Conservation (phyloP, 1,284 basidiomycete species). For the Sanghuangporus baumii region DNA sequence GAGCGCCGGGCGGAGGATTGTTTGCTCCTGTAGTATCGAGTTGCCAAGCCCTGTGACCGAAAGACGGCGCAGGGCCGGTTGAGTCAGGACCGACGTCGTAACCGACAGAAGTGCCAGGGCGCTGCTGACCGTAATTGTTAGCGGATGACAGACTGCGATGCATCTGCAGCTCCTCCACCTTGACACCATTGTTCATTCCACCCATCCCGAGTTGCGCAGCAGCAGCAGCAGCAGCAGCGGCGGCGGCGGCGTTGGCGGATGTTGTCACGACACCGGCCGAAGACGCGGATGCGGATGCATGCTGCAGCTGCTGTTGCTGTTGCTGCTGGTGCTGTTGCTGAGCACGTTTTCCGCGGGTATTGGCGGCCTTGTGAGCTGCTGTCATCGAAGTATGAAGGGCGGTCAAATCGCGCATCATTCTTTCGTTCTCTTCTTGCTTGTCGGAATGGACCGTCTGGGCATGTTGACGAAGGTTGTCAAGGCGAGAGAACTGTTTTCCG, state of each 20-base stretch:
- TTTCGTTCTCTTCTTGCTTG: conserved; percentile 82
- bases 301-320: not conserved
- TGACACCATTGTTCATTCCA: conserved; percentile 1
- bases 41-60: conserved; percentile 14
- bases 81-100: conserved; percentile 50
- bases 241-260: not conserved
- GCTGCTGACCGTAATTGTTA: conserved; percentile 36
- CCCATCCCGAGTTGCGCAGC: conserved; percentile 1
- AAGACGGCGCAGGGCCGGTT: conserved; percentile 31
- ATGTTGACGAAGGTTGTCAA: conserved; percentile 96
- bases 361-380: conserved; percentile 55
- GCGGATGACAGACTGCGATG: conserved; percentile 25
- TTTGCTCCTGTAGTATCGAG: conserved; percentile 23
- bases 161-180: conserved; percentile 52
- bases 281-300: not conserved
- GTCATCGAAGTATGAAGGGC: conserved; percentile 83
- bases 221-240: not conserved
- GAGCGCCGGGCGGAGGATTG: conserved; percentile 24
- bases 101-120: conserved; percentile 63
- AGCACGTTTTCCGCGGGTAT: conserved; percentile 37
- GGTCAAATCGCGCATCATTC: conserved; percentile 87
- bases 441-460: conserved; percentile 95
- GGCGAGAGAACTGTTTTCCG: conserved; percentile 89
- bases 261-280: not conserved
- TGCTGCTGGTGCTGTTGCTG: conserved; percentile 20